These are phyloP conservation scores for Ophiostoma populinum DNA, from an alignment of 2,329 filamentous ascomycete genomes.

Conservation along the genomic window DNA sequence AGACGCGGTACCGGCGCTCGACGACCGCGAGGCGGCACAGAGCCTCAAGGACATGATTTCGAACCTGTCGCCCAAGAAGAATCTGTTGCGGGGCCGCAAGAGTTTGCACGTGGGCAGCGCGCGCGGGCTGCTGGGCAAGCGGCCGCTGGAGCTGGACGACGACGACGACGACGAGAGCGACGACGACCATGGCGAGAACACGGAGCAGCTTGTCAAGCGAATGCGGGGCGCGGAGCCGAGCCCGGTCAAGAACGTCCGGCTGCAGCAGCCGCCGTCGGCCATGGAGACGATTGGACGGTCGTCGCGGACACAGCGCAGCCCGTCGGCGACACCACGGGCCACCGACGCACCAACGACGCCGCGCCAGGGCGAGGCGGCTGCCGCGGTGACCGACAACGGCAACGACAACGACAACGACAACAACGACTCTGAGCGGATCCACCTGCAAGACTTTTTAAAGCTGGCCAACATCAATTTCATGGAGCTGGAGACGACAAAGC, in stretches of 20 bases:
- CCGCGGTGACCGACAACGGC: constrained; percentile 24
- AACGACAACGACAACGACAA: constrained; percentile 19
- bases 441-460: constrained; percentile 81
- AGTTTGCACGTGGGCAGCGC: constrained; percentile 63
- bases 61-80: constrained; percentile 61
- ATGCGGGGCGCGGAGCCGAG: constrained; percentile 56
- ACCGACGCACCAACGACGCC: constrained; percentile 15
- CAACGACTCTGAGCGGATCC: constrained; percentile 48
- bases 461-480: constrained; percentile 97
- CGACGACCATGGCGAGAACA: constrained; percentile 28
- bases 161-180: constrained; percentile 25
- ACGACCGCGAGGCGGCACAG: constrained; percentile 44
- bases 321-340: constrained; percentile 21
- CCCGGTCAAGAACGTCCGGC: constrained; percentile 56
- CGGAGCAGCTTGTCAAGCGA: constrained; percentile 46
- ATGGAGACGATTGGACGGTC: constrained; percentile 46
- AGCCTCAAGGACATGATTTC: constrained; percentile 64
- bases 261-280: constrained; percentile 52
- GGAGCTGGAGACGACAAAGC: constrained; percentile 92
- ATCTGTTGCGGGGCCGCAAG: constrained; percentile 47
- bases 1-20: constrained; percentile 21
- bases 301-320: constrained; percentile 30
- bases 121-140: constrained; percentile 55
- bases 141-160: constrained; percentile 52
- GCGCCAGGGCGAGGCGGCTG: neutral